Evolutionary conservation across 108 stramenopile genomes (phyloP), one percentile per base, ranked within the genome.

Genomic region (Schizochytrium sp.): DNA sequence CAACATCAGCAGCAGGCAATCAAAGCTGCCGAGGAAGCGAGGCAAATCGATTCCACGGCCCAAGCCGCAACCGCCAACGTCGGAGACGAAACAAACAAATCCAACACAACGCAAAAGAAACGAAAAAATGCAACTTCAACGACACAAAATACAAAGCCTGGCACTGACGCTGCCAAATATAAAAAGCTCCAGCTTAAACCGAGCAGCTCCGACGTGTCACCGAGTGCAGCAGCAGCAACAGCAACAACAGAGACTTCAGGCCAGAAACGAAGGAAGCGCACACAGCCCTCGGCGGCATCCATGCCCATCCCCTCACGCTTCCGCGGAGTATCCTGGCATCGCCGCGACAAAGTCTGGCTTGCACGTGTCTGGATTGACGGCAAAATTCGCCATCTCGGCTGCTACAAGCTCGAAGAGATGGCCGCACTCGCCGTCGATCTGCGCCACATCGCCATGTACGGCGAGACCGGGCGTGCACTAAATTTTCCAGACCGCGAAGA

Each of bases 311-410:
- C 48, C 6, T 83, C 76, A 34, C 19, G 51, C 23, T 83, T 21
- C 51, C 76, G 76, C 76, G 76, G 76, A 12, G 76, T 83, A 3
- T 83, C 76, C 76, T 83, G 76, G 76, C 76, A 83, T 23, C 76
- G 76, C 76, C 76, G 76, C 25, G 76, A 83, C 51, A 47, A 53
- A 23, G 76, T 83, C n/a, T 83, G 76, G 76, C 76, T 83, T 45
- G 76, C 76, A 16, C 76, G 76, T 34, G 76, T 53, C 28, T 83
- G 76, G 76, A 55, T 83, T 5, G 76, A 34, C 48, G 5, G 76
- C n/a, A 83, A 83, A 34, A 83, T 83, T 5, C 12, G 51, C 2
- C 76, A 83, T 45, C 28, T 83, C 43, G 76, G 76, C n/a, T 83
- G 76, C 76, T 83, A 45, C 51, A 83, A 83, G 76, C 48, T 53